phyloP scores from a whole-genome alignment of 768 basidiomycete genomes.

The Mycena epipterygia region DNA sequence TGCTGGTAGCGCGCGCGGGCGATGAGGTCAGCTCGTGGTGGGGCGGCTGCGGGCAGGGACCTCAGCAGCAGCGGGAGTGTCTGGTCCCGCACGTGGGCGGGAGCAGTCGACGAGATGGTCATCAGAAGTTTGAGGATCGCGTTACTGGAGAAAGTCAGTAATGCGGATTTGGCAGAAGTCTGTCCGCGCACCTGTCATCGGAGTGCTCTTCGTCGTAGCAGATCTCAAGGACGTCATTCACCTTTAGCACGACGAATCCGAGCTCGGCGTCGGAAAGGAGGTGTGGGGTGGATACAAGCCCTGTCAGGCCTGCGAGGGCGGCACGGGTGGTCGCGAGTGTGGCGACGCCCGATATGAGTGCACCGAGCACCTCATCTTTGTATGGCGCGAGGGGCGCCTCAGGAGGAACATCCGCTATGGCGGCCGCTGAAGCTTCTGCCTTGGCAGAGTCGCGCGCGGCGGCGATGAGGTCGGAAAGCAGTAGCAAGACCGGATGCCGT shows the following conservation, averaged over 20 bases:
- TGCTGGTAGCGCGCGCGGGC: conserved; percentile 78
- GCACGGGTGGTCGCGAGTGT: conserved; percentile 63
- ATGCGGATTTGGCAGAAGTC: neutral
- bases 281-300: conserved; percentile 71
- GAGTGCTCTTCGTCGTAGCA: conserved; percentile 62
- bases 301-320: conserved; percentile 76
- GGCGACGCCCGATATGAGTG: conserved; percentile 71
- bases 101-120: conserved; percentile 68
- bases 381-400: conserved; percentile 64
- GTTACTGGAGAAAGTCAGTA: conserved; percentile 56
- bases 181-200: conserved; percentile 63
- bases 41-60: conserved; percentile 77
- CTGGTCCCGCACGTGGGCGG: conserved; percentile 76
- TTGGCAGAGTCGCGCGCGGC: conserved; percentile 61
- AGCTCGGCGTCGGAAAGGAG: conserved; percentile 82
- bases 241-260: conserved; percentile 81
- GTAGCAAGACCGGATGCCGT: conserved; percentile 73
- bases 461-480: conserved; percentile 76
- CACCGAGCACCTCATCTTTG: conserved; percentile 84
- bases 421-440: too few species aligned
- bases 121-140: conserved; percentile 74
- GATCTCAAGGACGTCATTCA: conserved; percentile 76
- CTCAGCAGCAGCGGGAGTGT: conserved; percentile 87
- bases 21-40: conserved; percentile 62
- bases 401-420: conserved; percentile 6